Conservation (phyloP, 2,329 filamentous ascomycete genomes). For the Pseudogymnoascus sp. region DNA sequence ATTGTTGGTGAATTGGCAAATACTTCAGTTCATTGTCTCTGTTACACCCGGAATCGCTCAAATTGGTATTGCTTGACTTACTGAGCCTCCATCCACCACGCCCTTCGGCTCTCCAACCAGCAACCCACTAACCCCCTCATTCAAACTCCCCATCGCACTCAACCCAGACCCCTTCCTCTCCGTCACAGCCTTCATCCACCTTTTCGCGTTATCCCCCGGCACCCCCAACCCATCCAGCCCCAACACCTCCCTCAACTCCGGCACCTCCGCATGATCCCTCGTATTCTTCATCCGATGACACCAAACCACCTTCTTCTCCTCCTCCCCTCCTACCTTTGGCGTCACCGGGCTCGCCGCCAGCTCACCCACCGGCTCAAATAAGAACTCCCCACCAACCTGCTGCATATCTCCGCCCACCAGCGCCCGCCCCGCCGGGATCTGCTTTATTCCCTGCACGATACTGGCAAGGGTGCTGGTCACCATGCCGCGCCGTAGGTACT, state of each 20-base stretch:
- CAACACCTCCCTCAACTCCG: slow-evolving; percentile 54
- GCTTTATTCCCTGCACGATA: slow-evolving; percentile 37
- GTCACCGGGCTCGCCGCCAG: slow-evolving; percentile 15
- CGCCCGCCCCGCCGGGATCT: slow-evolving; percentile 31
- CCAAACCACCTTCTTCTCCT: slow-evolving; percentile 60
- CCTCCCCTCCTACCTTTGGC: background rate
- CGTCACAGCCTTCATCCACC: slow-evolving; percentile 39
- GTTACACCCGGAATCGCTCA: background rate
- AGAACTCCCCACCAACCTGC: slow-evolving; percentile 39
- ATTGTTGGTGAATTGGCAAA: background rate
- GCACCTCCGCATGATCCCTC: slow-evolving; percentile 66
- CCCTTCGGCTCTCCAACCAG: background rate
- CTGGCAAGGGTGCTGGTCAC: slow-evolving; percentile 30
- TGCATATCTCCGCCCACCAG: slow-evolving; percentile 42
- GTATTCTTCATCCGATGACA: slow-evolving; percentile 76
- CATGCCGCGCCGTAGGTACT: slow-evolving; percentile 39
- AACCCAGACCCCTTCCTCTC: slow-evolving; percentile 45
- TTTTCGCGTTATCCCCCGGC: slow-evolving; percentile 33
- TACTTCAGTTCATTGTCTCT: background rate
- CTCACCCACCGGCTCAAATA: slow-evolving; percentile 26
- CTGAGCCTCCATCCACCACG: background rate
- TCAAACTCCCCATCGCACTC: slow-evolving; percentile 32
- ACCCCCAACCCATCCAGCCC: slow-evolving; percentile 41
- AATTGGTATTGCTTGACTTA: slow-evolving; percentile 3
- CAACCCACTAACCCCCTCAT: background rate